phyloP scores from a whole-genome alignment of 805 yeast genomes.

The Starmerella sirachaensis region DNA sequence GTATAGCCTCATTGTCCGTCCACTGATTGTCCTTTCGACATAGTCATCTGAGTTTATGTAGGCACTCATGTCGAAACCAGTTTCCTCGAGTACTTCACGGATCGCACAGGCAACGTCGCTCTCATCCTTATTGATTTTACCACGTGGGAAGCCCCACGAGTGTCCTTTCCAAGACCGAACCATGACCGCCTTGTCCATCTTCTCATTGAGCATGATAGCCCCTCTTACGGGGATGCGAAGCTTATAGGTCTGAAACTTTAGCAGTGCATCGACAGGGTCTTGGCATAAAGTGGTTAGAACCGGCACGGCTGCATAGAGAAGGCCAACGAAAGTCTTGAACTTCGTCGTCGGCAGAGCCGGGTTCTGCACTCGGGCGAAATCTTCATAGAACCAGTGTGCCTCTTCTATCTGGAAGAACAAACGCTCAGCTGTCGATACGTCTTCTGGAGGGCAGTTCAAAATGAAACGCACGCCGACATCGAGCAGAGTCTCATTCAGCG shows the following conservation, averaged over 20 bases:
- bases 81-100: slow-evolving; percentile 87
- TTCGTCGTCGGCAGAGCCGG: slow-evolving; percentile 66
- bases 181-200: slow-evolving; percentile 56
- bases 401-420: slow-evolving; percentile 91
- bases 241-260: slow-evolving; percentile 73
- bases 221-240: slow-evolving; percentile 92
- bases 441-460: slow-evolving; percentile 85
- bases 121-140: slow-evolving; percentile 91
- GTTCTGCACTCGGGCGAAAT: slow-evolving; percentile 60
- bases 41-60: slow-evolving; percentile 57
- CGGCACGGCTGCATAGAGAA: slow-evolving; percentile 69
- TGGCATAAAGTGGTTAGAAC: slow-evolving; percentile 25
- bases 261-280: slow-evolving; percentile 46
- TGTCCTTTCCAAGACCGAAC: slow-evolving; percentile 74
- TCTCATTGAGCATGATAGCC: slow-evolving; percentile 69
- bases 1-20: slow-evolving; percentile 77
- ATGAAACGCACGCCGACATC: slow-evolving; percentile 84
- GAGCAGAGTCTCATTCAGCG: slow-evolving; percentile 24
- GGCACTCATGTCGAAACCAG: slow-evolving; percentile 72
- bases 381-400: slow-evolving; percentile 96
- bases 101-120: slow-evolving; percentile 78
- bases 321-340: slow-evolving; percentile 62
- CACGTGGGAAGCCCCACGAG: slow-evolving; percentile 94
- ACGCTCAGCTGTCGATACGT: slow-evolving; percentile 65
- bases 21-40: slow-evolving; percentile 67